phyloP scores from a whole-genome alignment of 768 basidiomycete species.

The Mycena albidolilacea region DNA sequence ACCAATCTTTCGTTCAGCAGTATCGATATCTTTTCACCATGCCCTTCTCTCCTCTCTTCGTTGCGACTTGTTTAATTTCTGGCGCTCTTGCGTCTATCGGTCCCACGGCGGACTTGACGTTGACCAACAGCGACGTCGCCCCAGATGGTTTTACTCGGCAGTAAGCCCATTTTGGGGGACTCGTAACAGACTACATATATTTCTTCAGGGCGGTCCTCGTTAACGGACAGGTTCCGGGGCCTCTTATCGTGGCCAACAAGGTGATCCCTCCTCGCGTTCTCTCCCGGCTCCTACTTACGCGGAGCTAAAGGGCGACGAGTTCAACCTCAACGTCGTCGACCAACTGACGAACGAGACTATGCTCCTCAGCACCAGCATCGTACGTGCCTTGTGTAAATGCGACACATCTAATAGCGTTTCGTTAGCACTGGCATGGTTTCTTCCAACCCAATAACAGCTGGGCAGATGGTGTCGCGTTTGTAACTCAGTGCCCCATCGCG shows the following conservation, averaged over 20 bases:
- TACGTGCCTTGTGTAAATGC: neutral
- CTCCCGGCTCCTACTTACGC: neutral
- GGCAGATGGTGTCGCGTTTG: conserved; percentile 52
- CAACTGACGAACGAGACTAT: conserved; percentile 53
- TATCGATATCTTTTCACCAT: neutral
- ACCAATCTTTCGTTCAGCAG: neutral
- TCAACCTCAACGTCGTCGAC: conserved; percentile 56
- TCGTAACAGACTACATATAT: neutral
- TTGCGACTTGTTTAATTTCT: conserved; percentile 24
- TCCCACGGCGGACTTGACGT: conserved; percentile 31
- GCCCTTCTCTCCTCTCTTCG: conserved; percentile 23
- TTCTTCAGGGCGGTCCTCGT: conserved; percentile 6
- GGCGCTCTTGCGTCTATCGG: conserved; percentile 31
- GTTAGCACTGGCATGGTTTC: conserved; percentile 60
- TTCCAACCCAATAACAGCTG: conserved; percentile 50
- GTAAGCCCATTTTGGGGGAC: neutral
- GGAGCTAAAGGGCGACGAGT: conserved; percentile 44
- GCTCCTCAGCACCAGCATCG: conserved; percentile 50
- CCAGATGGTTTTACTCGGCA: conserved; percentile 36
- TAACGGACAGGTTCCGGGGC: conserved; percentile 55
- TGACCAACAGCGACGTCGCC: conserved; percentile 29
- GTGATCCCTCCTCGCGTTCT: conserved; percentile 7
- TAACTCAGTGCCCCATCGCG: conserved; percentile 55
- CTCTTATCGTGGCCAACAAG: conserved; percentile 50
- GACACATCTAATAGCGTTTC: neutral